Evolutionary conservation across 495 filamentous ascomycete genomes (phyloP), one percentile per base, ranked within the genome.

Genomic region (Penicillium malachiteum): DNA sequence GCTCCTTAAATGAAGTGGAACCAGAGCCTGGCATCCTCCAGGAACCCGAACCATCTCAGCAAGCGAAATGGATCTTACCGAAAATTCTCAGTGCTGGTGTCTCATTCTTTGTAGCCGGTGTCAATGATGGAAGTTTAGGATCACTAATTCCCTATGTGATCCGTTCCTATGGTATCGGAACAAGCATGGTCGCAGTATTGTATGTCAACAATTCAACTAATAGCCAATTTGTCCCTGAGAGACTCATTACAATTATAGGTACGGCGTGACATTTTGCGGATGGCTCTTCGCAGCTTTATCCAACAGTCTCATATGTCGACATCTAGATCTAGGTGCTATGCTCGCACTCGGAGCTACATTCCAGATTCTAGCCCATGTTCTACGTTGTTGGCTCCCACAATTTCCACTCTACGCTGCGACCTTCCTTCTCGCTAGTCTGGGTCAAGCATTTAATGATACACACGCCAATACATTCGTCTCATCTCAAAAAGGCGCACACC

Each of bases 101-200:
- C 13, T 62, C 66, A 1, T 71, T 71, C 50, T 71, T 71, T 43
- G 59, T 67, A n/a, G 68, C 66, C 4, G 68, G 63, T 0, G 46
- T 67, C 48, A 71, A 71, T 33, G 81, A 83, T 59, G 81, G 81
- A 39, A 78, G 73, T 62, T 63, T 83, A 3, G 81, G 81, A 3
- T 71, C 81, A 0, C 49, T 85, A 14, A 76, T 83, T 37, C 81
- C 81, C 0, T 81, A 85, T 62, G 67, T 84, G n/a, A 66, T 81
- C 13, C 64, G 71, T 3, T 64, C 62, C 13, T 83, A 82, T 52
- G 40, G 63, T 2, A 74, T 83, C 31, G 72, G 68, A 14, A 81
- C 79, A 1, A 72, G 75, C 16, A 61, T 65, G 57, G 59, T 67
- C n/a, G 47, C 58, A 12, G 44, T 64, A 10, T 32, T 66, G 63